These are phyloP conservation scores for Diversispora eburnea DNA, from an alignment of 192 early-diverging fungal genomes.

Conservation along the genomic window DNA sequence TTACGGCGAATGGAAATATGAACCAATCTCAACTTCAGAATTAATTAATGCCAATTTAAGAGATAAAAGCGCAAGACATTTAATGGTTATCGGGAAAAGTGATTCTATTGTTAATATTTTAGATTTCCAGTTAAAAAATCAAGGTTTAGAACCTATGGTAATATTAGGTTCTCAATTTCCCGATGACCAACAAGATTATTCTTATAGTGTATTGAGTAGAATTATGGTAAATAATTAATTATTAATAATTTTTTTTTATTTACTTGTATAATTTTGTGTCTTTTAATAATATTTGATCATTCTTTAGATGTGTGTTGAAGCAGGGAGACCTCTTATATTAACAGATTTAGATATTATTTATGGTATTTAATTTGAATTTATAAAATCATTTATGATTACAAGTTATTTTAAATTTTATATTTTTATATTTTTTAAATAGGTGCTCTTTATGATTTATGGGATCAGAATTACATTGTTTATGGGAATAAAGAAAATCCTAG, in stretches of 20 bases:
- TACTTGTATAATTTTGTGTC: neutral
- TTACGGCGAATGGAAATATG: neutral
- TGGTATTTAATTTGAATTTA: neutral
- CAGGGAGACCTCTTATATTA: constrained; percentile 21
- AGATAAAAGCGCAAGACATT: constrained; percentile 5
- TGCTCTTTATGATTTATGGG: constrained; percentile 26
- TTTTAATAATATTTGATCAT: neutral
- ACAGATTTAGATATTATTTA: constrained; percentile 25
- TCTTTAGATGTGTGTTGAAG: constrained; percentile 24
- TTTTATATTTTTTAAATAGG: constrained; percentile 2
- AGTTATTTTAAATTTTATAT: neutral
- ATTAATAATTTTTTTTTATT: neutral
- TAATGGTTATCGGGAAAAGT: constrained; percentile 27
- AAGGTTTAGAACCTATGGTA: constrained; percentile 7
- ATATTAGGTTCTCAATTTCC: constrained; percentile 28
- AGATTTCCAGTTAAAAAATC: neutral
- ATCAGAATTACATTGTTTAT: constrained; percentile 20
- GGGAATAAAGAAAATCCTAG: constrained; percentile 1
- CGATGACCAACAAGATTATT: constrained; percentile 12
- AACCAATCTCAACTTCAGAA: constrained; percentile 1
- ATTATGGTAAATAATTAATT: constrained; percentile 4
- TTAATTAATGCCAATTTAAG: constrained; percentile 18
- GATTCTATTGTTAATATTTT: constrained; percentile 22
- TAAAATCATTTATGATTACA: too few relatives aligned
- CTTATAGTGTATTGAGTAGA: constrained; percentile 18